A percentile compares a stretch with the other conserved stretches of the same genome.
These are phyloP conservation scores for Manihot esculenta DNA, from an alignment of 441 rosid genomes.

Conservation along the genomic window DNA sequence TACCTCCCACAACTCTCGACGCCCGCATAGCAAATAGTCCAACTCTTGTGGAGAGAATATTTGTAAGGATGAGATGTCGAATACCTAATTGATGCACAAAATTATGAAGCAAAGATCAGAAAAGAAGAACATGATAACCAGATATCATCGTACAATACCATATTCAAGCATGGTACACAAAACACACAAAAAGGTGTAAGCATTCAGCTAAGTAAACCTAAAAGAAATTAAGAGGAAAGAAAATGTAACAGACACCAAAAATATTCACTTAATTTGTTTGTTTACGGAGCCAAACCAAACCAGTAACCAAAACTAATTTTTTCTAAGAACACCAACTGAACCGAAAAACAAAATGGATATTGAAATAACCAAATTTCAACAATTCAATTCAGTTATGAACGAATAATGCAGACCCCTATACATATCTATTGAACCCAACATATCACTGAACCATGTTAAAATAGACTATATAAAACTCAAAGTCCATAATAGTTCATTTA, in stretches of 20 bases:
- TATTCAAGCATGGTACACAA: background rate
- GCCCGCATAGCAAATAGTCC: conserved; percentile 97
- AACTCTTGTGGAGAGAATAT: conserved; percentile 86
- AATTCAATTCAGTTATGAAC: no score
- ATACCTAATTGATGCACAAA: conserved; percentile 55
- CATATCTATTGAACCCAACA: background rate
- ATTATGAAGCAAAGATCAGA: conserved; percentile 2
- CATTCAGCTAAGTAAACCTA: no score
- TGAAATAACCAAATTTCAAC: no score
- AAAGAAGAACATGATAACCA: background rate
- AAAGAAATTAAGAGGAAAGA: no score
- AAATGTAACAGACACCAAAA: no score
- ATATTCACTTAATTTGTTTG: no score
- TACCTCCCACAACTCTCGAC: conserved; percentile 99
- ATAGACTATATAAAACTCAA: background rate
- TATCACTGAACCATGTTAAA: background rate
- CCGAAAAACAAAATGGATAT: no score
- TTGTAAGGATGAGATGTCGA: conserved; percentile 92
- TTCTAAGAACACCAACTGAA: no score
- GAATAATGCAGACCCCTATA: no score
- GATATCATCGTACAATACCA: background rate
- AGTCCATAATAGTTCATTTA: background rate
- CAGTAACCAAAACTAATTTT: no score
- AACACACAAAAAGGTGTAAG: background rate
- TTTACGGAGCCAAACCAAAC: no score